Conservation (phyloP, 2,329 filamentous ascomycete genomes). For the Microdochium nivale region DNA sequence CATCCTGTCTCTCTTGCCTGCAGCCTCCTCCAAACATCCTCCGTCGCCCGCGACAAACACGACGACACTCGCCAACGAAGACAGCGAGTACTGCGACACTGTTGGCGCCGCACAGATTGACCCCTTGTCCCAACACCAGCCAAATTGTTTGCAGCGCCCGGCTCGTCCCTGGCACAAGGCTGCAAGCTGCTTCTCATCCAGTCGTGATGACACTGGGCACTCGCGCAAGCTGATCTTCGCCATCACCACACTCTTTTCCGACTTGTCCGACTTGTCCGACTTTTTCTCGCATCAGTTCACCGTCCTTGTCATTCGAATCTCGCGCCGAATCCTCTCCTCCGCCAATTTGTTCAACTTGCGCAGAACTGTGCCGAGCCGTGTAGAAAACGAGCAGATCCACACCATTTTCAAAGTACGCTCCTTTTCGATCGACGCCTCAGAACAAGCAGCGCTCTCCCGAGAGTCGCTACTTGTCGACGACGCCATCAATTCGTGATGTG, state of each 20-base stretch:
- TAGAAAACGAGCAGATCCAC: not conserved
- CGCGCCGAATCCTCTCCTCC: not conserved
- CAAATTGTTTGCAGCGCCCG: not conserved
- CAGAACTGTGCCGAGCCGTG: not conserved
- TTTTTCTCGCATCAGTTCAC: slow-evolving; percentile 10
- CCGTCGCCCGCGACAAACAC: not conserved
- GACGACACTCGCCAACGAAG: not conserved
- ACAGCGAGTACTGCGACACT: not conserved
- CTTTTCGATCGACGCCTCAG: not conserved
- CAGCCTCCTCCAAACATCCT: not conserved
- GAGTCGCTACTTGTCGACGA: not conserved
- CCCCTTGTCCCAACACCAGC: not conserved
- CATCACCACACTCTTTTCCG: slow-evolving; percentile 3
- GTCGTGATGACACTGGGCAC: slow-evolving; percentile 11
- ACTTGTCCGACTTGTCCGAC: not conserved
- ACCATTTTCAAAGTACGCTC: not conserved
- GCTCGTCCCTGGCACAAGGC: not conserved
- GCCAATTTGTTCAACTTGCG: not conserved
- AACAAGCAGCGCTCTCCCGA: not conserved
- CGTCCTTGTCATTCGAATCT: slow-evolving; percentile 7
- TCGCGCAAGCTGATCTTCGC: slow-evolving; percentile 12
- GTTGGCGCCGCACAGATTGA: not conserved
- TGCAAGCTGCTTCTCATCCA: slow-evolving; percentile 3
- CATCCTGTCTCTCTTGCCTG: not conserved
- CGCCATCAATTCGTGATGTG: not conserved